These are phyloP conservation scores for Coemansia sp. DNA, from an alignment of 192 early-diverging fungal species.

Conservation along the genomic window DNA sequence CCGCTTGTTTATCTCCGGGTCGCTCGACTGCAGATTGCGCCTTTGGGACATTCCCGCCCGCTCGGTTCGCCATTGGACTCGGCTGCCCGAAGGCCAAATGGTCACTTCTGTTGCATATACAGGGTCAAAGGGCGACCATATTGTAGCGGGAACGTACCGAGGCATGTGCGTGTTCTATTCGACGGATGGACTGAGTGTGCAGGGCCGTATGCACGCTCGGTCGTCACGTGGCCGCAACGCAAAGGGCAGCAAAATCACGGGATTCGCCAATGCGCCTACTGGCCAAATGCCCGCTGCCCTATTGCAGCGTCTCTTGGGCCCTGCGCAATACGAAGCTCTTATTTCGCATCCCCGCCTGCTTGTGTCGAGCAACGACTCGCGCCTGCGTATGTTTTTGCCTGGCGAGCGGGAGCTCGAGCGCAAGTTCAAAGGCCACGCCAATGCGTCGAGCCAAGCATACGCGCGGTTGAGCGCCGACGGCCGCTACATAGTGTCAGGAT, in stretches of 20 bases:
- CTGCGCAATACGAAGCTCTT: background rate
- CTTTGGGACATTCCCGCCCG: conserved; percentile 83
- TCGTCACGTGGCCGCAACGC: conserved; percentile 58
- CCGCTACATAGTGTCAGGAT: conserved; percentile 76
- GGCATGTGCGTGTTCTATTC: conserved; percentile 86
- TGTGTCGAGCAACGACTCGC: conserved; percentile 77
- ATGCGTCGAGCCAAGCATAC: conserved; percentile 66
- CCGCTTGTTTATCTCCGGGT: conserved; percentile 76
- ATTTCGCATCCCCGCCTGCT: conserved; percentile 22
- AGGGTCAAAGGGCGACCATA: conserved; percentile 62
- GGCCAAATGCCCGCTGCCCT: conserved; percentile 37
- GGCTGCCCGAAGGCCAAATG: conserved; percentile 63
- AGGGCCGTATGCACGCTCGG: conserved; percentile 77
- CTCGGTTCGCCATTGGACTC: conserved; percentile 74
- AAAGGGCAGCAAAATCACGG: conserved; percentile 77
- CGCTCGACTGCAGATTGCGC: conserved; percentile 74
- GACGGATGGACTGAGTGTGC: conserved; percentile 72
- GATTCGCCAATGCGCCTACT: conserved; percentile 58
- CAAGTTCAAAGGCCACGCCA: conserved; percentile 80
- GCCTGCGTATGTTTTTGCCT: conserved; percentile 75
- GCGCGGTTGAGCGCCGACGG: conserved; percentile 79
- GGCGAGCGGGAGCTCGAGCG: conserved; percentile 71
- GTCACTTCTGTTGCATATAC: conserved; percentile 81
- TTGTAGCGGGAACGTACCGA: conserved; percentile 71
- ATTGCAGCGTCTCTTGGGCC: conserved; percentile 52